Base-by-base conservation (phyloP, 139 green algal species). In the Microglena sp. region DNA sequence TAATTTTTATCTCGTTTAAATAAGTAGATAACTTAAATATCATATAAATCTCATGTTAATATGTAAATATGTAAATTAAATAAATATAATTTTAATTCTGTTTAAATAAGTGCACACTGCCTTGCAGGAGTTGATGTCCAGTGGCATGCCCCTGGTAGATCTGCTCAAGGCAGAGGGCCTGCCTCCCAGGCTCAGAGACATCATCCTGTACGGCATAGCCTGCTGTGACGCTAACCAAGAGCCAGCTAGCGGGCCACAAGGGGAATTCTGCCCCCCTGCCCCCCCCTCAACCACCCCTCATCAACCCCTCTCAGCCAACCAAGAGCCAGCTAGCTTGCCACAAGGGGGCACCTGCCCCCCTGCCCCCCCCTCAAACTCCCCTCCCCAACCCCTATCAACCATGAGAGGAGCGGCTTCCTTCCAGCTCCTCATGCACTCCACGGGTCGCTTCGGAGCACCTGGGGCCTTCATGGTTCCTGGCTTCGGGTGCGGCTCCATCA, bases 171-270 rank as follows among this genome's bases (percentile, higher is more conserved):
- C 35, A 3, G 64, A 77, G 57, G 70, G 74, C 33, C 69, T 91
- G 27, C 44, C 73, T 4, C 24, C 24, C 15, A 33, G 70, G 22
- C 79, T 92, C 71, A 76, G 73, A 29, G 66, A 82, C 21, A 45
- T 79, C 4, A 64, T 92, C 26, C 34, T 87, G 67, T 75, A 90
- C 68, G 86, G 78, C 44, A 76, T 92, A 7, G 78, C 84, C 7
- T 70, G 88, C 69, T 62, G 43, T 33, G 55, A 63, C 62, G 54
- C 27, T 3, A 45, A 44, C 36, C 70, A 71, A 31, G 70, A 64
- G 45, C 33, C 70, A 4, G 33, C 45, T 24, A 27, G n/a, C n/a
- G n/a, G n/a, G n/a, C n/a, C n/a, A n/a, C n/a, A n/a, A n/a, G n/a
- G n/a, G 18, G 22, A 15, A 15, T 60, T 22, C 15, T 60, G 18